Evolutionary conservation across 2,329 filamentous ascomycete species (phyloP), one percentile per base, ranked within the genome.

Genomic region (Penicillium oxalicum): DNA sequence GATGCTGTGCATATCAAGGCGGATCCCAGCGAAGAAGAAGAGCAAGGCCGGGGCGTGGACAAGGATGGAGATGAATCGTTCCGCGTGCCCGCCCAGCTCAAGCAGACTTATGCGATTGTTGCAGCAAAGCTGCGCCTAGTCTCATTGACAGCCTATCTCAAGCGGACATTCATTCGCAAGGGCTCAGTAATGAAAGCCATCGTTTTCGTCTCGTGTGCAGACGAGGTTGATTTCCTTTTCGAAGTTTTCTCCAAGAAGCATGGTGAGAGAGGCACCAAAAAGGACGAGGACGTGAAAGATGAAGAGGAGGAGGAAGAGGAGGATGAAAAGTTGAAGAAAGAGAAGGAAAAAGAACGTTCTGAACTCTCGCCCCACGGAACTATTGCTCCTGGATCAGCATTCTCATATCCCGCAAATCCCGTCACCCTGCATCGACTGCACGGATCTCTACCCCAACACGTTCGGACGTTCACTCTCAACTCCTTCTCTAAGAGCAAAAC

Each of bases 151-250:
- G 86, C 88, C 0, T 80, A 91, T 29, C 75, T 98, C 49, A 94
- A 91, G 65, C 84, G 89, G 13, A 84, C 90, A 0, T 97, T 98
- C 68, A 84, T 88, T 49, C 81, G 91, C 13, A 88, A 87, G 67
- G 91, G 90, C 0, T 89, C 88, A 1, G 87, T 95, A 13, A 96
- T 95, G 88, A 97, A 98, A 70, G 88, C 87, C 24, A 96, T 98
- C 52, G 78, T 98, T 33, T 98, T 98, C 72, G 87, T 98, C 42
- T 95, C 91, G 9, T 98, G 93, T 62, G 91, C 93, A 18, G 93
- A 98, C 67, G 93, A 89, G 1, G 93, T 97, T 50, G 90, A 98
- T 66, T 98, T 96, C 61, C 91, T 97, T 67, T 97, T 90, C 66
- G 87, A 94, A 52, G 74, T 95, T 3, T 80, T 98, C 49, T 84